A percentile compares a stretch with the other conserved stretches of the same genome.
Evolutionary conservation across 2,329 filamentous ascomycete species (phyloP).

Genomic region (Monilinia aucupariae): DNA sequence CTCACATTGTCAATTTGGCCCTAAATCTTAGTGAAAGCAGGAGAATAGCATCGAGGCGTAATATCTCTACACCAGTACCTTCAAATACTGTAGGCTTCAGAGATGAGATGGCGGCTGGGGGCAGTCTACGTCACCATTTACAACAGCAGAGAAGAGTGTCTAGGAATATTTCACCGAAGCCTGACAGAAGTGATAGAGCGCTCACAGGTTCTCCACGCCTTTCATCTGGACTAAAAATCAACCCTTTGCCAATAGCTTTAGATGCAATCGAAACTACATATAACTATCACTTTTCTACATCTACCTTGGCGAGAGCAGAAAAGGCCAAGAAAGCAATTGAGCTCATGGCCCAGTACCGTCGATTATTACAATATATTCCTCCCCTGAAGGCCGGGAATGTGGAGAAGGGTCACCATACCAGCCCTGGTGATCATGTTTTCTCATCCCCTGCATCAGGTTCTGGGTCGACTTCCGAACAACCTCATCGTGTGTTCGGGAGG

Average conservation of each 20-base stretch:
- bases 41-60: constrained; percentile 56
- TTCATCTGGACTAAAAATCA: constrained; percentile 40
- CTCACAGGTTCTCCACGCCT: constrained; percentile 37
- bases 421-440: constrained; percentile 36
- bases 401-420: constrained; percentile 39
- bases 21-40: constrained; percentile 80
- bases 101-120: constrained; percentile 43
- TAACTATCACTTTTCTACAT: constrained; percentile 66
- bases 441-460: constrained; percentile 38
- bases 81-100: constrained; percentile 39
- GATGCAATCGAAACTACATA: constrained; percentile 45
- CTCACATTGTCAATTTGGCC: constrained; percentile 89
- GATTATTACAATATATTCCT: constrained; percentile 71
- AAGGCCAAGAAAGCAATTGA: constrained; percentile 83
- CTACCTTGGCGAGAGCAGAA: constrained; percentile 74
- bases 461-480: constrained; percentile 36
- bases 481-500: constrained; percentile 48
- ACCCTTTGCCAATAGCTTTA: constrained; percentile 45
- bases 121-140: constrained; percentile 62
- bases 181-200: constrained; percentile 38
- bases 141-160: constrained; percentile 63
- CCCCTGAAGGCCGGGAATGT: constrained; percentile 53
- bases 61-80: constrained; percentile 45
- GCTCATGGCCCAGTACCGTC: constrained; percentile 76
- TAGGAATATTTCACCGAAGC: constrained; percentile 55